Base-by-base conservation (phyloP, 345 rosid species). In the Zanthoxylum bungeanum region DNA sequence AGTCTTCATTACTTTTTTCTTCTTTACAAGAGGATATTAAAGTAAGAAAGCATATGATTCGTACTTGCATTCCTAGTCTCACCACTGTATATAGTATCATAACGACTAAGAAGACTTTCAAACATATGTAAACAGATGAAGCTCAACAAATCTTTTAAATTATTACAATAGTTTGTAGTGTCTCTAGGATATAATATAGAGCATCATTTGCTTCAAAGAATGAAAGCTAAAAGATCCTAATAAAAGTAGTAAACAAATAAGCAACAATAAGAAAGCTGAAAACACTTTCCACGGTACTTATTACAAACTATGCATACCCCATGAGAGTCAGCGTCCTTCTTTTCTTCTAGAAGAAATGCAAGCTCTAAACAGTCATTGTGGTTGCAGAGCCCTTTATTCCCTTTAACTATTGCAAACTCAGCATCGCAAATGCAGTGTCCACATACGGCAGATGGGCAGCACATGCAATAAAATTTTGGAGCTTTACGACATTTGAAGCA, bases 401-500 rank as follows among this genome's bases (percentile, higher is more conserved):
- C 64, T 70, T 47, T 79, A 44, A 80, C 51, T 12, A 73, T 19
- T 1, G 49, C 80, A 61, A 88, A 85, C 19, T 71, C 75, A 31
- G 70, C 58, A 72, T 56, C 80, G 44, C 60, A 68, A 36, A 69
- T 57, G 68, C 89, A 88, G 57, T 68, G 34, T 24, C 86, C 77
- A 17, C 92, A 88, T 47, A 84, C 71, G 31, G 85, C 88, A 19
- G 28, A 70, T 42, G 86, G 85, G 70, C 89, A 88, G 70, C 82
- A 80, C 36, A 82, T 81, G 86, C 92, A 88, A 47, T 70, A 68
- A 46, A 76, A 73, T 68, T 76, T 87, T n/a, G 92, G 66, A 33
- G 80, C 11, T 36, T 79, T 82, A 14, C 55, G 8, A 68, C 92
- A 87, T 17, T 59, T 34, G 30, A 72, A 71, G 79, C 92, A 87